phyloP scores from a whole-genome alignment of 2,329 filamentous ascomycete genomes.

The Sporothrix sp. region DNA sequence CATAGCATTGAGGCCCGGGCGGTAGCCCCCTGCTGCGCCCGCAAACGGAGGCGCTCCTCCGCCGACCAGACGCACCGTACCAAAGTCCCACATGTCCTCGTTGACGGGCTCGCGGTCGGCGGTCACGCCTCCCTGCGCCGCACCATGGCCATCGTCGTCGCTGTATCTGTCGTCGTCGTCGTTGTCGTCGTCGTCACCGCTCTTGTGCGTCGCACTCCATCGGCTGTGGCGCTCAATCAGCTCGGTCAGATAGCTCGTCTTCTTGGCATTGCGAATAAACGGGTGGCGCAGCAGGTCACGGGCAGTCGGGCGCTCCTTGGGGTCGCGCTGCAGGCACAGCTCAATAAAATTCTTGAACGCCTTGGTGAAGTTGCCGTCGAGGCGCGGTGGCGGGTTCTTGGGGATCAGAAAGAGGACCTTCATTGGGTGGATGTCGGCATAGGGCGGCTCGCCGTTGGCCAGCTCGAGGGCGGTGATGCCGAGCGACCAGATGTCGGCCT shows the following conservation, averaged over 20 bases:
- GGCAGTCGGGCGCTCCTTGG: conserved; percentile 76
- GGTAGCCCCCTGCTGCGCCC: conserved; percentile 26
- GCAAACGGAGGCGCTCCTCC: conserved; percentile 39
- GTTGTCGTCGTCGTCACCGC: conserved; percentile 39
- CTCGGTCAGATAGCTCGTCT: conserved; percentile 92
- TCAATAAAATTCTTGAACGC: conserved; percentile 79
- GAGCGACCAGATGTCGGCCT: conserved; percentile 95
- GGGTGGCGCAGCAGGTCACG: conserved; percentile 80
- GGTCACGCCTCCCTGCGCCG: conserved; percentile 16
- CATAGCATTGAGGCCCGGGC: conserved; percentile 58
- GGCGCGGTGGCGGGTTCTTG: conserved; percentile 76
- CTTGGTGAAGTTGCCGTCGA: conserved; percentile 74
- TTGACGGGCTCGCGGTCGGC: conserved; percentile 48
- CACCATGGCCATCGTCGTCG: conserved; percentile 9
- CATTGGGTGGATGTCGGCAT: conserved; percentile 96
- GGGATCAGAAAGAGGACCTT: conserved; percentile 95
- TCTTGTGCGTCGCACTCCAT: conserved; percentile 73
- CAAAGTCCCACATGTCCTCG: conserved; percentile 97
- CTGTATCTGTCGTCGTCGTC: conserved; percentile 51
- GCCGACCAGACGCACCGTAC: conserved; percentile 76
- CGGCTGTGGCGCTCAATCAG: conserved; percentile 83
- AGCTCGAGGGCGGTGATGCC: conserved; percentile 91
- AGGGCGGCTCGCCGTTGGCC: conserved; percentile 85
- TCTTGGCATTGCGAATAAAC: conserved; percentile 85
- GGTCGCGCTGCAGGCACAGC: conserved; percentile 78